Evolutionary conservation across 441 rosid genomes (phyloP), one percentile per base, ranked within the genome.

Genomic region (Melastoma candidum): DNA sequence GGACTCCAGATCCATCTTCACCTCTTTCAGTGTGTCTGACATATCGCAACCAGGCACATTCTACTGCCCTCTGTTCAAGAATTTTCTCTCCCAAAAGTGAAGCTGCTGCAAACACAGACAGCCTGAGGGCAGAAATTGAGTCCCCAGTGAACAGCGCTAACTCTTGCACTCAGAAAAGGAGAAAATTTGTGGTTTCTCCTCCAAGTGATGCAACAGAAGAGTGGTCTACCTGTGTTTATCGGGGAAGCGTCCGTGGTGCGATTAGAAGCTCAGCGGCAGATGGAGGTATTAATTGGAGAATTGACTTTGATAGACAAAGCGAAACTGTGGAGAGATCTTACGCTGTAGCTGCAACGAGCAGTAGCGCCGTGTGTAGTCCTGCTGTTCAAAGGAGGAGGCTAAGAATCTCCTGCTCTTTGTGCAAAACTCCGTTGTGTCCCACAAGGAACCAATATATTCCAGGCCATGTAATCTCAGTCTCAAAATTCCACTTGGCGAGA

Each of bases 381-480:
- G 64, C 62, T 41, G 61, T 64, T 63, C 78, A 73, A 22, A 66
- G 76, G 67, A 82, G 58, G 67, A 82, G 58, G 60, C 44, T 82
- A 46, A 73, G 45, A 43, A 70, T 92, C 54, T 78, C 76, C 53
- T 92, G 98, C 68, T 71, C 74, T 49, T 71, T 74, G 43, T 92
- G 98, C 77, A 71, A 66, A 67, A 84, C 77, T 57, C 66, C 82
- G 47, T 59, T 88, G 70, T 87, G 94, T 58, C 89, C 85, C 2
- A 82, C 82, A 64, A 88, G 77, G 58, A 63, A 80, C 51, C 69
- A 75, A 44, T 74, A 68, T 61, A 64, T 84, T 58, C 59, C 56
- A 46, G 80, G 92, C 74, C 67, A 76, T 11, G 44, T 77, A 66
- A 74, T 82, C 69, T 72, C 69, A 12, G 77, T 82, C 8, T 74